Evolutionary conservation across 179 eudicot species (phyloP).

Genomic region (Gypsophila paniculata): DNA sequence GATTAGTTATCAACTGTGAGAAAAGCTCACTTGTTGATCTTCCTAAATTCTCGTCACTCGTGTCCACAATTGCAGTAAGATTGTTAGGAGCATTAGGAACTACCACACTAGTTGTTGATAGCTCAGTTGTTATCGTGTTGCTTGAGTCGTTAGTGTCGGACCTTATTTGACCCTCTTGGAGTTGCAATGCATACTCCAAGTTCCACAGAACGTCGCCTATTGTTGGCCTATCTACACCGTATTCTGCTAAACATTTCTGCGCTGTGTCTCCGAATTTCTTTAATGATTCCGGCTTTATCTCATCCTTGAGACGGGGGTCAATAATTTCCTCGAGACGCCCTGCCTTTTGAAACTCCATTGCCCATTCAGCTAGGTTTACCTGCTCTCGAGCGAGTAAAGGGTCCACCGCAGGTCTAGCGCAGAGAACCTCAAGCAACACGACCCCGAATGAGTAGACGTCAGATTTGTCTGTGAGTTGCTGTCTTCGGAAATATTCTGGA

Average conservation of each 20-base stretch:
- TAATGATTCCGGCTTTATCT: conserved; percentile 47
- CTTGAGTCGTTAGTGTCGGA: conserved; percentile 30
- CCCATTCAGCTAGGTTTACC: conserved; percentile 82
- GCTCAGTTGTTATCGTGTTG: conserved; percentile 21
- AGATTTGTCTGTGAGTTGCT: conserved; percentile 75
- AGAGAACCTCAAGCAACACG: conserved; percentile 69
- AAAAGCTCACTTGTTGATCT: conserved; percentile 49
- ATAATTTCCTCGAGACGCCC: conserved; percentile 55
- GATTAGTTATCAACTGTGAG: conserved; percentile 59
- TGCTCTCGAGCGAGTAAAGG: conserved; percentile 64
- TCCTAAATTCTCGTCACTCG: conserved; percentile 38
- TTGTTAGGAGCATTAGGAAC: conserved; percentile 30
- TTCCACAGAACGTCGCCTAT: conserved; percentile 90
- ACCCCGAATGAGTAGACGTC: conserved; percentile 90
- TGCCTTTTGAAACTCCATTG: conserved; percentile 52
- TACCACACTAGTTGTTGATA: conserved; percentile 26
- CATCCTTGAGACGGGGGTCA: conserved; percentile 45
- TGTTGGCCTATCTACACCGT: conserved; percentile 74
- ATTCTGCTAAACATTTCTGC: conserved; percentile 75
- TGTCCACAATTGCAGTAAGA: conserved; percentile 23
- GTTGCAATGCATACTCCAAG: conserved; percentile 66
- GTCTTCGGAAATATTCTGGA: conserved; percentile 78
- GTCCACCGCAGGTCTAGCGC: conserved; percentile 79
- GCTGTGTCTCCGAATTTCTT: conserved; percentile 74
- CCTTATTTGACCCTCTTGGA: conserved; percentile 43